Evolutionary conservation across 2,329 filamentous ascomycete species (phyloP).

Genomic region (Purpureocillium takamizusanense): DNA sequence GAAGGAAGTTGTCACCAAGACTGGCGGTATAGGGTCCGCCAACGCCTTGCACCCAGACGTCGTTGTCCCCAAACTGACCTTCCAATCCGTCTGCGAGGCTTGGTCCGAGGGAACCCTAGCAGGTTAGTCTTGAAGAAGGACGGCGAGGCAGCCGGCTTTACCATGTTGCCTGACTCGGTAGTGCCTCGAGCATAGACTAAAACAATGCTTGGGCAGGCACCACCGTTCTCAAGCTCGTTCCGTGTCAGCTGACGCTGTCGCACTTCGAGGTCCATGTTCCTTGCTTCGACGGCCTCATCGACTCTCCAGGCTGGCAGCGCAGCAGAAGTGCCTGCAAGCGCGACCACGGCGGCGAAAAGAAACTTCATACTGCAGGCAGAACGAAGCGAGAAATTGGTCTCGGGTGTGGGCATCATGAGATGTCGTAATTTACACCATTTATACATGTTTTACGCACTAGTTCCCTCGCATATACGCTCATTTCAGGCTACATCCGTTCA

Average conservation of each 20-base stretch:
- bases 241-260: constrained; percentile 4
- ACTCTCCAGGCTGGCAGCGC: too few species aligned
- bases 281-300: too few species aligned
- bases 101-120: constrained; percentile 17
- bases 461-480: too few species aligned
- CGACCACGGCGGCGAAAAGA: too few species aligned
- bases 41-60: constrained; percentile 35
- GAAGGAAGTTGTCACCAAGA: constrained; percentile 25
- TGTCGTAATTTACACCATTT: too few species aligned
- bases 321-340: too few species aligned
- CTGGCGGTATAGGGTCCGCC: constrained; percentile 27
- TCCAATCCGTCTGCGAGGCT: constrained; percentile 18
- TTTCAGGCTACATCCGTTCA: too few species aligned
- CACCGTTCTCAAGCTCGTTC: constrained; percentile 19
- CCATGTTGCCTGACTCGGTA: constrained; percentile 29
- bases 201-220: constrained; percentile 25
- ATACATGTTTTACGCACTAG: too few species aligned
- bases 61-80: constrained; percentile 11
- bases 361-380: too few species aligned
- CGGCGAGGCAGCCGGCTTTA: constrained; percentile 5
- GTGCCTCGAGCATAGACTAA: constrained; percentile 31
- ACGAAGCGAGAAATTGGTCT: too few species aligned
- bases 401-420: too few species aligned
- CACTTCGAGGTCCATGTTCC: too few species aligned
- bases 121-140: not conserved